A percentile compares a stretch with the other conserved stretches of the same genome.
These are phyloP conservation scores for Xylaria arbuscula DNA, from an alignment of 2,329 filamentous ascomycete genomes.

Conservation along the genomic window DNA sequence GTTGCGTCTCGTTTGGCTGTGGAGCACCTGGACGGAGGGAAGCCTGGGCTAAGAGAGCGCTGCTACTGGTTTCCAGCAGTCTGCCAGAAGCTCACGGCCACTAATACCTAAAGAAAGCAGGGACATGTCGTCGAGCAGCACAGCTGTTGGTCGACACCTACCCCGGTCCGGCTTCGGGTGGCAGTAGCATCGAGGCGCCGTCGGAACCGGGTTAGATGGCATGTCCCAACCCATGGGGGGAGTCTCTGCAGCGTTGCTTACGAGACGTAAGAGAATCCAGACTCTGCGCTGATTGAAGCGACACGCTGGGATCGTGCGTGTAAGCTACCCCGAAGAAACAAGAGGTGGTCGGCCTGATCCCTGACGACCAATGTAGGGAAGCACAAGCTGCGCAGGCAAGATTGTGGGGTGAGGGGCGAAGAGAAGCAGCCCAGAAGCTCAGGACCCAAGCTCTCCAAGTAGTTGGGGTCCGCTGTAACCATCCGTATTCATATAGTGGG, in stretches of 20 bases:
- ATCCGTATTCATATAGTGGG: conserved; percentile 8
- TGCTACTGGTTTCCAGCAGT: conserved; percentile 25
- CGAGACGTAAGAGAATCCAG: conserved; percentile 30
- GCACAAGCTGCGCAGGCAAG: neutral
- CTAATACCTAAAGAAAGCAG: conserved; percentile 15
- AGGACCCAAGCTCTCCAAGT: too few species aligned
- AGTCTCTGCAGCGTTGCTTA: conserved; percentile 9
- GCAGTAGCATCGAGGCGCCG: conserved; percentile 29
- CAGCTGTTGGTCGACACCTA: conserved; percentile 21
- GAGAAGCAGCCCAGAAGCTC: neutral
- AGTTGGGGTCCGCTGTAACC: neutral
- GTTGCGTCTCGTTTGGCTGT: conserved; percentile 23
- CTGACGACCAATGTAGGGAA: conserved; percentile 4
- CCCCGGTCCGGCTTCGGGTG: conserved; percentile 30
- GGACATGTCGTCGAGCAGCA: conserved; percentile 10
- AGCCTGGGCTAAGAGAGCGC: conserved; percentile 9
- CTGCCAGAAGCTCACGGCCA: neutral
- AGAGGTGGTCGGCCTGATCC: conserved; percentile 22
- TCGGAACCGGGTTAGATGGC: conserved; percentile 31
- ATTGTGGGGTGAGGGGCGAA: conserved; percentile 6
- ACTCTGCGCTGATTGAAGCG: conserved; percentile 19
- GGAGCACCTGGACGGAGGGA: conserved; percentile 18
- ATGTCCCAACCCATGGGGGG: conserved; percentile 17
- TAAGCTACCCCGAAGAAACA: conserved; percentile 19
- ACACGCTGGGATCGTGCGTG: conserved; percentile 30